phyloP scores from a whole-genome alignment of 176 grass and related monocot species.

The Hsuehochloa calcarea region DNA sequence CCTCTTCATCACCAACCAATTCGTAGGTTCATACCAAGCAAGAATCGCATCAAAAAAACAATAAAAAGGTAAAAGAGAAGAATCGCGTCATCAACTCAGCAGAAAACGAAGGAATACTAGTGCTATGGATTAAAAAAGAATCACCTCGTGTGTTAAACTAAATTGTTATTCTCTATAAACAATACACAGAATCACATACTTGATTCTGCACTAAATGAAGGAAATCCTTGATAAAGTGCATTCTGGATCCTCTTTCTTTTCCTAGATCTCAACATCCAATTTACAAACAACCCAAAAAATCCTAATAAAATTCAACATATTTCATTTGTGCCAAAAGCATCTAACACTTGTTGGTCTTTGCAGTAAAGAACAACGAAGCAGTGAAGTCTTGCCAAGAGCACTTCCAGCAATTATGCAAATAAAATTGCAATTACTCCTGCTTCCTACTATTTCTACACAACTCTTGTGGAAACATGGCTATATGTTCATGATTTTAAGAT shows the following conservation, averaged over 20 bases:
- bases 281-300: neutral
- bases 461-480: no score
- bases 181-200: neutral
- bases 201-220: neutral
- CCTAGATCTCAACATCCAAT: neutral
- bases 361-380: neutral
- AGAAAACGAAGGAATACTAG: no score
- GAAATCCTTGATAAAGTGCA: neutral
- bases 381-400: neutral
- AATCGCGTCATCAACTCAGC: no score
- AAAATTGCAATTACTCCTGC: neutral
- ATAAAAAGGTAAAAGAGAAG: no score
- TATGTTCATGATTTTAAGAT: no score
- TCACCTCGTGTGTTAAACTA: no score
- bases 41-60: no score
- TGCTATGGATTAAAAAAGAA: no score
- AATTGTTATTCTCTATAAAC: no score
- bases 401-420: neutral
- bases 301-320: neutral
- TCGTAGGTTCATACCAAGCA: no score
- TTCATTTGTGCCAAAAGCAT: neutral
- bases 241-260: neutral
- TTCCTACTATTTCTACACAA: neutral
- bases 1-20: no score
- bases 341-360: neutral